Base-by-base conservation (phyloP, 805 yeast genomes). In the Wilhelminamyces savonicus region DNA sequence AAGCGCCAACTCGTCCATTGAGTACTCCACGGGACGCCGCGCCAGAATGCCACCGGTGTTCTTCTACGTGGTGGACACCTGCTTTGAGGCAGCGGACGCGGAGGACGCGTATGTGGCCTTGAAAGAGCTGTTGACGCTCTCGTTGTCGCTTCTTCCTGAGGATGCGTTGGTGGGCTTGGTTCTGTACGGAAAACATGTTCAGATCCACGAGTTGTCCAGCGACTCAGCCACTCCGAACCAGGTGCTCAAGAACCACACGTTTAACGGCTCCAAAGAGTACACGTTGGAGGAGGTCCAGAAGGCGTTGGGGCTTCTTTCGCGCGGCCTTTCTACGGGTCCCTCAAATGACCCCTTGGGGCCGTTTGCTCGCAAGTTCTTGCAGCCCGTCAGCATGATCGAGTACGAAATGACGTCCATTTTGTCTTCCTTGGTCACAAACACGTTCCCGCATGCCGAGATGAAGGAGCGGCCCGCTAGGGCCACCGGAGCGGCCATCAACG, bases 111-210 rank as follows among this genome's bases (percentile, higher is more conserved):
- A 46, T 30, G 40, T 46, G 10, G 62, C 78, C 0, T 47, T 79
- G 36, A 70, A 68, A 34, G 80, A 76, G 27, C 62, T 72, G 3
- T 46, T 78, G 13, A 37, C 61, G 12, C 46, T 60, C 8, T 59
- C 74, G 4, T 45, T 73, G 31, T 54, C 58, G 29, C 54, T 76
- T 15, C 51, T 78, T 20, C 83, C 83, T 1, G 65, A 70, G 15
- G 57, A 71, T 37, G 62, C 80, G 1, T 46, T 74, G 21, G 71
- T 79, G 23, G 82, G 81, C 1, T 54, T 78, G 15, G 60, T 78
- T 27, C 62, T 78, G 1, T 78, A 52, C 53, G 85, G 84, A 4
- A 74, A 74, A 32, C 62, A 75, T 44, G 78, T 78, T 16, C 69
- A 64, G 39, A 59, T 78, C 15, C 77, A 75, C 44, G 81, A 78